These are phyloP conservation scores for Didymella sp. DNA, from an alignment of 2,329 filamentous ascomycete genomes.

Conservation along the genomic window DNA sequence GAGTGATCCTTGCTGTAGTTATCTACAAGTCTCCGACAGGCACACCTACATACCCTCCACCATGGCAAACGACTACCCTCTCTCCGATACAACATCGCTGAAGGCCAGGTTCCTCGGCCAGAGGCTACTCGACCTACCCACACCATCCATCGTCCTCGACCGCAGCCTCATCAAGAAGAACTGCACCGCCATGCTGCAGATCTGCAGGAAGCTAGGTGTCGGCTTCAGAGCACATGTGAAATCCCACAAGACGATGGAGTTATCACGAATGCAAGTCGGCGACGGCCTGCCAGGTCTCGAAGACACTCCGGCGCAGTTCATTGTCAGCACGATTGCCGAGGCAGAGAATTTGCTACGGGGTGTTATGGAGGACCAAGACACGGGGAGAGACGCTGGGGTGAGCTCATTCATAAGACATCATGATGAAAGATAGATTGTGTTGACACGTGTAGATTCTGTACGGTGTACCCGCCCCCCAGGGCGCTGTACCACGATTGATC, in stretches of 20 bases:
- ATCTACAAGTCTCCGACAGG: background rate
- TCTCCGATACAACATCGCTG: conserved; percentile 20
- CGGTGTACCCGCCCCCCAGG: conserved; percentile 71
- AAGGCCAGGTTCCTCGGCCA: conserved; percentile 62
- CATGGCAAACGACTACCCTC: conserved; percentile 28
- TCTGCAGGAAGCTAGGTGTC: conserved; percentile 65
- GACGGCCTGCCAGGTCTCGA: conserved; percentile 35
- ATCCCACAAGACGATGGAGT: conserved; percentile 79
- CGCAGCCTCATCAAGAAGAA: conserved; percentile 70
- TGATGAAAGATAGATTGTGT: background rate
- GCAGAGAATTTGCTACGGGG: conserved; percentile 70
- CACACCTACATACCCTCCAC: background rate
- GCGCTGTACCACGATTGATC: conserved; percentile 66
- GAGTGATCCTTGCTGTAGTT: background rate
- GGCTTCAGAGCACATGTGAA: conserved; percentile 81
- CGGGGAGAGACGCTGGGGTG: conserved; percentile 66
- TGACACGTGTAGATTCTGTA: conserved; percentile 67
- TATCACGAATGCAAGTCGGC: conserved; percentile 75
- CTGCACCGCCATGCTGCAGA: conserved; percentile 73
- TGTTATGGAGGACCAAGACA: conserved; percentile 63
- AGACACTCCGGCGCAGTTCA: conserved; percentile 61
- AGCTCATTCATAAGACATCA: conserved; percentile 28
- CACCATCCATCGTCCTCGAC: conserved; percentile 74
- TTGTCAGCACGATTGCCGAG: conserved; percentile 78
- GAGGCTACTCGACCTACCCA: conserved; percentile 65